Evolutionary conservation across 2,329 filamentous ascomycete genomes (phyloP).

Genomic region (Zymoseptoria crescenta): DNA sequence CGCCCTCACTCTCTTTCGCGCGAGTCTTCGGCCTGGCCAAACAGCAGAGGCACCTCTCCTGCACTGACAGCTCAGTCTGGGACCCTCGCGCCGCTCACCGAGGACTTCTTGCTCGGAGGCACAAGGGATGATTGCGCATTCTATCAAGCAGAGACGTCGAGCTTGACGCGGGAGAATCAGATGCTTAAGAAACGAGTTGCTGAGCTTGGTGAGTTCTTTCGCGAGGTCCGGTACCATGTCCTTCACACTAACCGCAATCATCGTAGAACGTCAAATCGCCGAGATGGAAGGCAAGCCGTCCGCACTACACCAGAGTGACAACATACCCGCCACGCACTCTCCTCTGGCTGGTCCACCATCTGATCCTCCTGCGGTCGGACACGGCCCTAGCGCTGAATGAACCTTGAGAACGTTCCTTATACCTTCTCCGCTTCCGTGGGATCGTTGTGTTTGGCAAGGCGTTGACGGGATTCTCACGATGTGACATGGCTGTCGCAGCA

Average conservation of each 20-base stretch:
- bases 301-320: neutral
- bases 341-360: conserved; percentile 13
- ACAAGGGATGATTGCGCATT: conserved; percentile 64
- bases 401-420: neutral
- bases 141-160: conserved; percentile 76
- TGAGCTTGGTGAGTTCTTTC: conserved; percentile 51
- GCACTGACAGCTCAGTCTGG: conserved; percentile 48
- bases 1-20: conserved; percentile 34
- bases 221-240: neutral
- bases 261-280: conserved; percentile 12
- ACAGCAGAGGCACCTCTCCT: conserved; percentile 36
- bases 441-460: conserved; percentile 5
- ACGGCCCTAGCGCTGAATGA: conserved; percentile 1
- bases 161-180: conserved; percentile 69
- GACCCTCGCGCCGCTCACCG: conserved; percentile 37
- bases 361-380: conserved; percentile 3
- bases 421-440: neutral
- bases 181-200: conserved; percentile 70
- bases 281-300: conserved; percentile 5
- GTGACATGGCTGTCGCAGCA: neutral
- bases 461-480: conserved; percentile 1
- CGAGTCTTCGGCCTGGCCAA: conserved; percentile 35
- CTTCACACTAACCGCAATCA: neutral
- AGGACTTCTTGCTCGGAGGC: conserved; percentile 55
- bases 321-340: conserved; percentile 8